phyloP scores from a whole-genome alignment of 2,329 filamentous ascomycete genomes.

The Penicillium glabrum region DNA sequence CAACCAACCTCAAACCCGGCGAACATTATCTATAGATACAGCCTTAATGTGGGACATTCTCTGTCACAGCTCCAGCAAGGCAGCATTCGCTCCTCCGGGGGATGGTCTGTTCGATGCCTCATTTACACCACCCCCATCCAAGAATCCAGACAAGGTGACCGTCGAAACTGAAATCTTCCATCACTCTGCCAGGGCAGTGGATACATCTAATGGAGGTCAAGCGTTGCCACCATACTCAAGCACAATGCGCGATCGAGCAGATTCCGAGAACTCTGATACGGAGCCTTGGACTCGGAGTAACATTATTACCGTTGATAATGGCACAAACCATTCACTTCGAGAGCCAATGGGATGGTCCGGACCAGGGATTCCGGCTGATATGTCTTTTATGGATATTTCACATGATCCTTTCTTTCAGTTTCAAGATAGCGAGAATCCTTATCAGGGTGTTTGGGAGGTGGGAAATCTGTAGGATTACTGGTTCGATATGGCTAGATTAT shows the following conservation, averaged over 20 bases:
- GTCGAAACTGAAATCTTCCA: slow-evolving; percentile 35
- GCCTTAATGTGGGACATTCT: slow-evolving; percentile 34
- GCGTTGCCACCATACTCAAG: slow-evolving; percentile 30
- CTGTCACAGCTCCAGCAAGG: slow-evolving; percentile 20
- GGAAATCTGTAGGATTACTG: slow-evolving; percentile 24
- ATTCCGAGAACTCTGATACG: slow-evolving; percentile 10
- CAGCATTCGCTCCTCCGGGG: slow-evolving; percentile 2
- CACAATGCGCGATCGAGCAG: slow-evolving; percentile 4
- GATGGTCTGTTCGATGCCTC: slow-evolving; percentile 25
- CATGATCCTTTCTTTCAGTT: slow-evolving; percentile 33
- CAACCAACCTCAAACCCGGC: slow-evolving; percentile 8
- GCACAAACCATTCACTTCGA: slow-evolving; percentile 1
- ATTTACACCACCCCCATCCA: slow-evolving; percentile 17
- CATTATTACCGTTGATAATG: not conserved
- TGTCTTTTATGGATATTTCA: slow-evolving; percentile 28
- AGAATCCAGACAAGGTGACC: slow-evolving; percentile 8
- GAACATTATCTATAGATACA: slow-evolving; percentile 32
- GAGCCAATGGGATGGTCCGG: slow-evolving; percentile 15
- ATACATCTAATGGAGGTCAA: slow-evolving; percentile 30
- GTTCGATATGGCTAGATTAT: not conserved
- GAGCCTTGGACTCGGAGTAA: slow-evolving; percentile 3
- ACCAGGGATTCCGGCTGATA: slow-evolving; percentile 19
- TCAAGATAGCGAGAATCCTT: slow-evolving; percentile 27
- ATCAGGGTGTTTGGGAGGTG: slow-evolving; percentile 29
- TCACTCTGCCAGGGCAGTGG: slow-evolving; percentile 23